Evolutionary conservation across 495 filamentous ascomycete species (phyloP), one percentile per base, ranked within the genome.

Genomic region (Talaromyces thailandensis): DNA sequence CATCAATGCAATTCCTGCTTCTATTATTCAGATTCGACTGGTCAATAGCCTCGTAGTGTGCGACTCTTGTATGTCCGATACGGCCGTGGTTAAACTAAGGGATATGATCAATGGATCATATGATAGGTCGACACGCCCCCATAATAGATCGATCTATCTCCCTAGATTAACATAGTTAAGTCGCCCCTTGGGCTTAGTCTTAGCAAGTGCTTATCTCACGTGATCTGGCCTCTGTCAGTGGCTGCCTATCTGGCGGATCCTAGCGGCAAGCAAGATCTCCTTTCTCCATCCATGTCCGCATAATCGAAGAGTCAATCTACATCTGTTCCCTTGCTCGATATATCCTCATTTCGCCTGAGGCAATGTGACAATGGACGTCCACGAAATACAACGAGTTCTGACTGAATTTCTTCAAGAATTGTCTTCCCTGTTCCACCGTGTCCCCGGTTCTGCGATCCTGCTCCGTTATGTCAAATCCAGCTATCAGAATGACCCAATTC

Each of bases 401-500:
- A 79, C 84, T 65, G 77, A 82, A 64, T 85, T 85, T 69, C 75
- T 91, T 29, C 77, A 86, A 59, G 80, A 87, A 71, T 79, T 91
- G 61, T 82, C 86, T 23, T 74, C 82, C 61, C 76, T 86, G 57
- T 96, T 98, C 73, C 91, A 96, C 63, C 89, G 88, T 67, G 78
- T 98, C 58, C 94, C 94, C 45, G 94, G 94, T 51, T 96, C 92
- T 21, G 89, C 94, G 23, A 96, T 99, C 65, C 81, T 97, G 66
- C 84, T 96, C 60, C 89, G 94, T 62, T 99, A 99, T 69, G 88
- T 99, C 65, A 90, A 89, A 71, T 94, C 90, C 37, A 96, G 92
- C 69, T 98, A 99, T 76, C 94, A 98, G 76, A 88, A 99, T 73
- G 94, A 99, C 62, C 94, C 94, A 12, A 83, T 98, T 61, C 88